These are phyloP conservation scores for Selaginella moellendorffii DNA, from an alignment of 75 land plant species.

Conservation along the genomic window DNA sequence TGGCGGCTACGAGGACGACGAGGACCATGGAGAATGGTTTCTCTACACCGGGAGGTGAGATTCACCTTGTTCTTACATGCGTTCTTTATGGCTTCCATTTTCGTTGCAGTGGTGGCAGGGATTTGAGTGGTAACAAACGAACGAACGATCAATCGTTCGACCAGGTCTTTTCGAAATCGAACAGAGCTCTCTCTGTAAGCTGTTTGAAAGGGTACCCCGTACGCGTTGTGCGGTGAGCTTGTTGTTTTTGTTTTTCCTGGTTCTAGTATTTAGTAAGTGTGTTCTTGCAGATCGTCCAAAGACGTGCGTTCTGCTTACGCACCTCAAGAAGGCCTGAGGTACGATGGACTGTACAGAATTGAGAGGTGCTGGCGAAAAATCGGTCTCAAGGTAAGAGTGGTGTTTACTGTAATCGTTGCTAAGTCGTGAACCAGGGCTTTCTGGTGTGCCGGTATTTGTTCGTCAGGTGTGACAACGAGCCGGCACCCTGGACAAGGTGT, in stretches of 20 bases:
- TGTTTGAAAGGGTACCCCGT: slow-evolving; percentile 32
- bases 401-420: slow-evolving; percentile 20
- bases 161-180: slow-evolving; percentile 54
- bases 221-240: slow-evolving; percentile 26
- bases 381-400: slow-evolving; percentile 66
- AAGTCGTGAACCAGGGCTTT: slow-evolving; percentile 31
- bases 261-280: slow-evolving; percentile 10
- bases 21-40: slow-evolving; percentile 98
- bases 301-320: slow-evolving; percentile 92
- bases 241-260: not conserved
- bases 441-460: slow-evolving; percentile 81
- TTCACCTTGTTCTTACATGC: not conserved
- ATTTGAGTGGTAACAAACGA: slow-evolving; percentile 83
- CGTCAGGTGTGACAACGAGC: slow-evolving; percentile 90
- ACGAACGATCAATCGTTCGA: slow-evolving; percentile 72
- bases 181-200: slow-evolving; percentile 54
- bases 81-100: not conserved
- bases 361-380: slow-evolving; percentile 89
- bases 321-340: slow-evolving; percentile 70
- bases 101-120: slow-evolving; percentile 82
- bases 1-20: slow-evolving; percentile 92
- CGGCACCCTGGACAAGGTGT: slow-evolving; percentile 99
- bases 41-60: slow-evolving; percentile 85
- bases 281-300: slow-evolving; percentile 53
- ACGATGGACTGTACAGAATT: slow-evolving; percentile 86